A percentile compares a stretch with the other conserved stretches of the same genome.
phyloP scores from a whole-genome alignment of 768 basidiomycete species.

The Chlorophyllum brunneum region DNA sequence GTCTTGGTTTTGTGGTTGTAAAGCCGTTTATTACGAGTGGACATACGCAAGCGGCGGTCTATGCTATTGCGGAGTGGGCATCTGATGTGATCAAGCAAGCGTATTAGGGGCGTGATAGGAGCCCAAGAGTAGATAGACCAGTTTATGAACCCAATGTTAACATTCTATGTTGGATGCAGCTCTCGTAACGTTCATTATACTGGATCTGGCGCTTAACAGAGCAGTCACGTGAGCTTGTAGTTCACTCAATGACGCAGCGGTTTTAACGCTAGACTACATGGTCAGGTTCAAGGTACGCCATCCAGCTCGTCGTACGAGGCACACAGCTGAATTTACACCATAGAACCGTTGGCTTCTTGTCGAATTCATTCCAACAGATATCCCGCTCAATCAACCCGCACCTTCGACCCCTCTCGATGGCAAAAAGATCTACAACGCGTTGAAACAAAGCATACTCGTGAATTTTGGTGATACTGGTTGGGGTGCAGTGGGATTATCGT shows the following conservation, averaged over 20 bases:
- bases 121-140: too few species aligned
- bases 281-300: conserved; percentile 59
- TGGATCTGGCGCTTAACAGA: too few species aligned
- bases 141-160: too few species aligned
- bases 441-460: conserved; percentile 62
- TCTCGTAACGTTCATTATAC: too few species aligned
- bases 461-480: conserved; percentile 87
- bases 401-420: conserved; percentile 37
- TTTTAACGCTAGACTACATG: too few species aligned
- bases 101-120: too few species aligned
- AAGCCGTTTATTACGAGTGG: conserved; percentile 10
- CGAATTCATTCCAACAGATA: conserved; percentile 58
- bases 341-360: conserved; percentile 90
- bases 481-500: conserved; percentile 71
- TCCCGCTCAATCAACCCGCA: conserved; percentile 10
- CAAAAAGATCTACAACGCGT: conserved; percentile 64
- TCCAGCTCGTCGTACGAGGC: conserved; percentile 74
- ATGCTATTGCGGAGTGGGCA: conserved; percentile 11
- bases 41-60: conserved; percentile 2
- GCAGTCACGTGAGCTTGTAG: too few species aligned
- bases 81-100: not conserved
- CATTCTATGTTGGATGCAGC: too few species aligned
- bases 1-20: too few species aligned
- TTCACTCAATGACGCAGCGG: too few species aligned
- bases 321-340: conserved; percentile 15